phyloP scores from a whole-genome alignment of 306 rosid species.

The Lablab purpureus region DNA sequence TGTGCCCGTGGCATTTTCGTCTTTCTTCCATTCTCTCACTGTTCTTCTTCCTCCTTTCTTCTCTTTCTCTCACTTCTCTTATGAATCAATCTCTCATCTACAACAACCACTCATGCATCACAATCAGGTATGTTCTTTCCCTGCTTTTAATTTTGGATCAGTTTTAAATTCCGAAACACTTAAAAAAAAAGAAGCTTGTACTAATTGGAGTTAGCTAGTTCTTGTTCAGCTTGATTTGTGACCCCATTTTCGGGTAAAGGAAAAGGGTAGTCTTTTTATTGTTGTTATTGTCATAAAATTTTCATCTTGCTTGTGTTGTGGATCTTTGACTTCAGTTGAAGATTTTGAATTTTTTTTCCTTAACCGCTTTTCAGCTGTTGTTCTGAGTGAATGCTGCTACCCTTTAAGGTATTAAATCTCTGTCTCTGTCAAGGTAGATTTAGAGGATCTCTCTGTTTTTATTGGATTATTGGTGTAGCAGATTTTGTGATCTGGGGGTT shows the following conservation, averaged over 20 bases:
- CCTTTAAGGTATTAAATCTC: background rate
- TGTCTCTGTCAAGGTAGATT: slow-evolving; percentile 22
- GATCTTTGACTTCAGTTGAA: slow-evolving; percentile 44
- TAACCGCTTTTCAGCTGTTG: slow-evolving; percentile 17
- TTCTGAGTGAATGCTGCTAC: slow-evolving; percentile 20
- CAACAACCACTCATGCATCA: slow-evolving; percentile 28
- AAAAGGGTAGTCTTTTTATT: background rate
- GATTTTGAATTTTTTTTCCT: background rate
- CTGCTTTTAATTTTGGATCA: slow-evolving; percentile 20
- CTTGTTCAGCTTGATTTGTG: slow-evolving; percentile 30
- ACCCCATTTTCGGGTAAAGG: slow-evolving; percentile 29
- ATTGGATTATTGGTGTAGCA: slow-evolving; percentile 5
- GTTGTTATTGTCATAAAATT: slow-evolving; percentile 7
- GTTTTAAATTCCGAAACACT: background rate
- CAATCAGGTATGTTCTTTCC: slow-evolving; percentile 33
- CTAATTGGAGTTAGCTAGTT: background rate
- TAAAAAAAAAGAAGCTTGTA: background rate
- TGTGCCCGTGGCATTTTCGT: slow-evolving; percentile 38
- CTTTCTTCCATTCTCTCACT: background rate
- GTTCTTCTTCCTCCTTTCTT: background rate
- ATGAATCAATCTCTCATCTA: slow-evolving; percentile 24
- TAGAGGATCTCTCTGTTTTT: background rate
- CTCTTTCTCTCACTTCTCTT: slow-evolving; percentile 16
- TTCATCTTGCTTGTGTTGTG: slow-evolving; percentile 5
- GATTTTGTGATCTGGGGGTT: slow-evolving; percentile 41